Base-by-base conservation (phyloP, 192 early-diverging fungal species). In the Backusella mclennaniae region DNA sequence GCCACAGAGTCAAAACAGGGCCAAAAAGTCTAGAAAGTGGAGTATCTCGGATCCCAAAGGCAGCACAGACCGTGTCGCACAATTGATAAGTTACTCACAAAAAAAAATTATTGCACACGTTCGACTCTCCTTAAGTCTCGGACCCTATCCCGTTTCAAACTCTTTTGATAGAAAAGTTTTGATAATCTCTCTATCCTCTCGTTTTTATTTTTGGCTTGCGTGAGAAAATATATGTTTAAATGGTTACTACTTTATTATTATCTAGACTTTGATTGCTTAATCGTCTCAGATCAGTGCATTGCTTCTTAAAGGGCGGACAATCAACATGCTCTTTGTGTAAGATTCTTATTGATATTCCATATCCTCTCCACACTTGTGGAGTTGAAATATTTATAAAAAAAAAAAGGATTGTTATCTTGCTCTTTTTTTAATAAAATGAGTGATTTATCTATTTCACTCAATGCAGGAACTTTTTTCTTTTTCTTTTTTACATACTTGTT, bases 31-130 rank as follows among this genome's bases (percentile, higher is more conserved):
- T 71, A 71, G 69, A 71, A 71, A 38, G 23, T 71, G n/a, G 69
- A 71, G 38, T 71, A 71, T 38, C 35, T 36, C 67, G 41, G 69
- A 71, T 49, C 41, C 69, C 12, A 71, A 26, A 56, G 41, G 36
- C 69, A 71, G 69, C 69, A 71, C 69, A 46, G 69, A 71, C 69
- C 69, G 69, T 71, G 69, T 71, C 41, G 41, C 42, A 71, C 69
- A n/a, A 56, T 23, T 17, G 46, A 49, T 49, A 49, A 19, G 46
- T 49, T 44, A 14, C 42, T 44, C 12, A 44, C 15, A 53, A 53
- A 53, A 53, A 23, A 19, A 17, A 53, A 8, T 59, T 59, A 59
- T 59, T 59, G 53, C 53, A 23, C 53, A 59, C 53, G 53, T 59
- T 59, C 23, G 23, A 59, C 21, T 59, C 21, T 59, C 53, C 53